Evolutionary conservation across 495 filamentous ascomycete genomes (phyloP), one percentile per base, ranked within the genome.

Genomic region (Zalerion maritima): DNA sequence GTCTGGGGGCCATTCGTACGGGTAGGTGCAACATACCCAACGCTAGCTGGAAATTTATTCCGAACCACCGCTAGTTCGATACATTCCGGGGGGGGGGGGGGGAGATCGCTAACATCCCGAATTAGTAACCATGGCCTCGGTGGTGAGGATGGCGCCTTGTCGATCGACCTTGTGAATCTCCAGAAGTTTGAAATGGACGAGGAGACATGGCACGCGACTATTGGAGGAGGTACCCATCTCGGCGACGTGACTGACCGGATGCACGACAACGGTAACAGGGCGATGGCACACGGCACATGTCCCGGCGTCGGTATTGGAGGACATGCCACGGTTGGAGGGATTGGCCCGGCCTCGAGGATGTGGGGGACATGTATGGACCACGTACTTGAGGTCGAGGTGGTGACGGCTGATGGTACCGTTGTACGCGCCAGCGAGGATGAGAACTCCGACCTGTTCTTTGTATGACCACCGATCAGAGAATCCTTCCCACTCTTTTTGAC

Each of bases 1-100:
- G 39, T 71, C 69, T 21, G 81, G 81, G 9, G 81, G 81, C 1
- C 81, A 85, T 43, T 80, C 73, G 9, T 83, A 77, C 52, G 59
- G 47, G 58, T 64, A 36, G 34, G 59, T 31, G 15, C 13, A 5
- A 18, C 6, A 24, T 11, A 24, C 8, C 3, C n/a, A 17, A 15
- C 1, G 5, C 9, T 21, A 31, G 17, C 19, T 2, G 3, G 5
- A 12, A 6, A 19, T 23, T 1, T 14, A 34, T 24, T 31, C 41
- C 46, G 31, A 44, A 28, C 8, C 6, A n/a, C n/a, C n/a, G n/a
- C n/a, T n/a, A n/a, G n/a, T n/a, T n/a, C n/a, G n/a, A n/a, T n/a
- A n/a, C n/a, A 8, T 9, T 4, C n/a, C 5, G 14, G 18, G 12
- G 7, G 3, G 15, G 8, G 9, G 3, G 11, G 2, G 7, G 4